A percentile compares a stretch with the other conserved stretches of the same genome.
Evolutionary conservation across 768 basidiomycete genomes (phyloP).

Genomic region (Tubosaeta sp.): DNA sequence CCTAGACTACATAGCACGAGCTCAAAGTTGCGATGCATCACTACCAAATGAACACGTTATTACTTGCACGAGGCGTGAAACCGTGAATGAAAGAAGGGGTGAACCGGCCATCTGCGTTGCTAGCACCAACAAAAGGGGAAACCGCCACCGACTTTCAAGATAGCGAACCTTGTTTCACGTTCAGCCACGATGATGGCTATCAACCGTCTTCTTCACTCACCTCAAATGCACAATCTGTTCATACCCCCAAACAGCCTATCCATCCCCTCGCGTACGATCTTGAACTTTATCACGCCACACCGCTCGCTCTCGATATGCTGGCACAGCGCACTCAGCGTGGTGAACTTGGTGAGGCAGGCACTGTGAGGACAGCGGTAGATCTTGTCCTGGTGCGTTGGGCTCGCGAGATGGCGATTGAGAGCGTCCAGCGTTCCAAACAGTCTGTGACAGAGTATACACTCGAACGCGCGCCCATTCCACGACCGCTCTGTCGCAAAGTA

Average conservation of each 20-base stretch:
- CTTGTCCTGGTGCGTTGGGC: constrained; percentile 52
- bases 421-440: constrained; percentile 36
- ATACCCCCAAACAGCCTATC: constrained; percentile 28
- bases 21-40: constrained; percentile 94
- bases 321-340: constrained; percentile 52
- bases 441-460: constrained; percentile 61
- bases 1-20: constrained; percentile 62
- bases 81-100: neutral
- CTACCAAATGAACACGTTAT: neutral
- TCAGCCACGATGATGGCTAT: neutral
- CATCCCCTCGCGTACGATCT: constrained; percentile 44
- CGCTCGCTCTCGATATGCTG: constrained; percentile 61
- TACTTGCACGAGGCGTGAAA: neutral
- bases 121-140: neutral
- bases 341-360: constrained; percentile 42
- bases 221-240: constrained; percentile 11
- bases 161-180: neutral
- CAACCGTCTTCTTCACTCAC: constrained; percentile 7
- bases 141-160: neutral
- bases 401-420: constrained; percentile 62
- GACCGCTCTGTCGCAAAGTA: constrained; percentile 35
- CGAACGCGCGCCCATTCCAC: constrained; percentile 44
- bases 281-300: constrained; percentile 55
- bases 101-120: neutral
- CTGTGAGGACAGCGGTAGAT: constrained; percentile 52